Evolutionary conservation across 73 alveolate genomes (phyloP).

Genomic region (Tetrahymena borealis): DNA sequence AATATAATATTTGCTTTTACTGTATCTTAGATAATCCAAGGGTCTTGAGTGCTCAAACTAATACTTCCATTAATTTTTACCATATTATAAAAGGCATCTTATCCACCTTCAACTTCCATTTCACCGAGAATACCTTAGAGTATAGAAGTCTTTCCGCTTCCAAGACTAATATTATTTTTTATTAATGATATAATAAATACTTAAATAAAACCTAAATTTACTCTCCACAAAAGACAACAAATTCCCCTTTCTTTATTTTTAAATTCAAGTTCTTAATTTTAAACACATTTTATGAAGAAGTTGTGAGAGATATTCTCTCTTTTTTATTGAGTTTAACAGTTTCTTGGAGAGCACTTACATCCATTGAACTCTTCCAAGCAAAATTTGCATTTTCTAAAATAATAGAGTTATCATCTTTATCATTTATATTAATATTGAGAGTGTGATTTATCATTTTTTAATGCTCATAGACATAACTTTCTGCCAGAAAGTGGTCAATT

Average conservation of each 20-base stretch:
- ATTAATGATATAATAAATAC: background rate
- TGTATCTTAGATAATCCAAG: constrained; percentile 84
- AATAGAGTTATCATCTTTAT: background rate
- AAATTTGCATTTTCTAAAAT: background rate
- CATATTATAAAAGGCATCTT: background rate
- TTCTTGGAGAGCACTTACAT: background rate
- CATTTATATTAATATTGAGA: background rate
- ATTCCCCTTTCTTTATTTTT: constrained; percentile 3
- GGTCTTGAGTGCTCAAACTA: constrained; percentile 72
- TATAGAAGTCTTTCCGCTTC: constrained; percentile 16
- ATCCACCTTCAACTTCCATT: constrained; percentile 36
- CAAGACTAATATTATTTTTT: background rate
- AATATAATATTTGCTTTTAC: constrained; percentile 76
- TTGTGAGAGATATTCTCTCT: background rate
- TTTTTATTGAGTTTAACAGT: background rate
- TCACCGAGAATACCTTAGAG: constrained; percentile 5
- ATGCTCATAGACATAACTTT: background rate
- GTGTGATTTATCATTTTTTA: background rate
- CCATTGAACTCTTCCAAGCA: background rate
- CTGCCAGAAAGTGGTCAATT: background rate
- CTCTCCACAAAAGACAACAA: background rate
- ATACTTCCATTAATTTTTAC: constrained; percentile 31
- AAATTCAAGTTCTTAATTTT: background rate
- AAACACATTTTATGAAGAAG: background rate
- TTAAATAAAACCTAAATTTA: background rate